phyloP scores from a whole-genome alignment of 805 yeast species.

The Citeromyces matritensis region DNA sequence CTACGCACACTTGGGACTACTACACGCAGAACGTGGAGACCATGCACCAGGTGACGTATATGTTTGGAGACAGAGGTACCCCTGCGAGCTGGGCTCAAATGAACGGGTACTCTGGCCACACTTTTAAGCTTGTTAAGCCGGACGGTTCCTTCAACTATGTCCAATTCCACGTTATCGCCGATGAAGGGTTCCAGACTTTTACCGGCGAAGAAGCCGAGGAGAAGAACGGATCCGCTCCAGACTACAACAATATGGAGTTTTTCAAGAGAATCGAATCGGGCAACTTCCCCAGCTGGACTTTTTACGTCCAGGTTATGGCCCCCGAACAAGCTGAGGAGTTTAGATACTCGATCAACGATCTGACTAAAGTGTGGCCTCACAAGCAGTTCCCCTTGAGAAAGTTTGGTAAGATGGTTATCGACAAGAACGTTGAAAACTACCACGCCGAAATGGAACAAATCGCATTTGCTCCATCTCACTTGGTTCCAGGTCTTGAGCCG shows the following conservation, averaged over 20 bases:
- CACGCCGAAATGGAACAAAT: slow-evolving; percentile 31
- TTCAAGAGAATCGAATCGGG: slow-evolving; percentile 31
- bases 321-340: slow-evolving; percentile 38
- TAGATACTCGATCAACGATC: slow-evolving; percentile 31
- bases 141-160: slow-evolving; percentile 37
- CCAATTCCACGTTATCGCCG: slow-evolving; percentile 36
- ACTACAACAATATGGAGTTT: slow-evolving; percentile 23
- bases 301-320: slow-evolving; percentile 44
- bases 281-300: slow-evolving; percentile 33
- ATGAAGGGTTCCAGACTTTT: slow-evolving; percentile 31
- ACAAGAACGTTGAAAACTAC: slow-evolving; percentile 42
- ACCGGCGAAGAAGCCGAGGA: slow-evolving; percentile 28
- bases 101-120: slow-evolving; percentile 55
- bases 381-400: slow-evolving; percentile 35
- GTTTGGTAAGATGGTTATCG: slow-evolving; percentile 37
- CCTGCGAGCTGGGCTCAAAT: slow-evolving; percentile 38
- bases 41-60: slow-evolving; percentile 38
- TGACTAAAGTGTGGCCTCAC: slow-evolving; percentile 48
- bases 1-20: slow-evolving; percentile 44
- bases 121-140: slow-evolving; percentile 38
- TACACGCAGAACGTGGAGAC: slow-evolving; percentile 37
- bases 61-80: slow-evolving; percentile 48
- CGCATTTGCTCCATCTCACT: slow-evolving; percentile 62
- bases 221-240: slow-evolving; percentile 33
- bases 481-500: slow-evolving; percentile 65